Evolutionary conservation across 441 rosid species (phyloP), one percentile per base, ranked within the genome.

Genomic region (Populus trichocarpa): DNA sequence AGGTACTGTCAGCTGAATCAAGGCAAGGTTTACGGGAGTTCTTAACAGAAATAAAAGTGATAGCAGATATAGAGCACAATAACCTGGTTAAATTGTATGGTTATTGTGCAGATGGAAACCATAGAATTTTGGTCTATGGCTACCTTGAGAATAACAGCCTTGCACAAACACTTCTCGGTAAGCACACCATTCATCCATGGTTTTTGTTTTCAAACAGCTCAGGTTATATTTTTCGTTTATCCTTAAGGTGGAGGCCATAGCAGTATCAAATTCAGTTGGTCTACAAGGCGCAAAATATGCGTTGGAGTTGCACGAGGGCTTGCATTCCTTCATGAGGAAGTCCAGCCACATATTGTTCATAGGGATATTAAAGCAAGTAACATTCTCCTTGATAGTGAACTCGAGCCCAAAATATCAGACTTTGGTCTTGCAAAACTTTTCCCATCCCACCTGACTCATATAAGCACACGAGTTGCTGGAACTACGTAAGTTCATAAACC

Each of bases 321-420:
- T 23, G 86, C 86, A 22, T 91, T 80, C 80, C 96, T 91, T 77
- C 96, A 91, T 3, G 93, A 90, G 84, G 92, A 90, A 69, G 85
- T 87, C 77, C 85, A 75, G 11, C 93, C 93, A 6, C 86, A 77
- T 82, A 82, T 91, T 75, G 83, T 91, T 85, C 96, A 91, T 65
- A 84, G 96, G 78, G 93, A 91, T 69, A 91, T 91, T 67, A 91
- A 91, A 85, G 95, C 93, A 75, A 91, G 95, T 82, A 89, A 91
- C 74, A 80, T 91, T 79, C 96, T 91, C 66, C 91, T 91, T 61
- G 91, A 89, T 67, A 65, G 57, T 73, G 33, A 87, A 72, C 89
- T 90, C 42, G 75, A 23, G 59, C 91, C 96, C 71, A 90, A 85
- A 82, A 91, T 91, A 79, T 87, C 96, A 10, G 96, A 90, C 83